phyloP scores from a whole-genome alignment of 164 flowering plant genomes.

The Magnolia officinalis region DNA sequence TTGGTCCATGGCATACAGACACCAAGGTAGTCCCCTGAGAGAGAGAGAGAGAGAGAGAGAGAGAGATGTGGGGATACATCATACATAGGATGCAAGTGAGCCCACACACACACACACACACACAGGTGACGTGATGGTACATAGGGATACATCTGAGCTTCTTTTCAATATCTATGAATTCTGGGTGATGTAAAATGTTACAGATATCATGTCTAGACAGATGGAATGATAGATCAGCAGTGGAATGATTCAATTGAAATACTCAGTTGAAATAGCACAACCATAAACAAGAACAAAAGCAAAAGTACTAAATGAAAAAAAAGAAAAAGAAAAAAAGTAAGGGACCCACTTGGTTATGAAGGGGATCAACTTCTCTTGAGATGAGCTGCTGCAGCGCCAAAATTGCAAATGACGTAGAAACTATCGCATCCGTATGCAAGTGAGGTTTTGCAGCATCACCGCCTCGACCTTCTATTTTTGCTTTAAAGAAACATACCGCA shows the following conservation, averaged over 20 bases:
- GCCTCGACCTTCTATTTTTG: slow-evolving; percentile 59
- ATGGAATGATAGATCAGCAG: not conserved
- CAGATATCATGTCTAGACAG: too few relatives aligned
- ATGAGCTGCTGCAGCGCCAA: slow-evolving; percentile 72
- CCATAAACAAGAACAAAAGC: not conserved
- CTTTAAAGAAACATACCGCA: slow-evolving; percentile 56
- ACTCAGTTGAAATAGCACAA: not conserved
- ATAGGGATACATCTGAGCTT: too few relatives aligned
- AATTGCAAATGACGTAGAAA: slow-evolving; percentile 64
- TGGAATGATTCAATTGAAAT: not conserved
- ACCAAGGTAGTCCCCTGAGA: too few relatives aligned
- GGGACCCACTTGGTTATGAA: slow-evolving; percentile 54
- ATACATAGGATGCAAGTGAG: too few relatives aligned
- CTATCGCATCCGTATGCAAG: slow-evolving; percentile 45
- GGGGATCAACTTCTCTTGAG: slow-evolving; percentile 79
- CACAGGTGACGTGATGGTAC: too few relatives aligned
- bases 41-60: too few relatives aligned
- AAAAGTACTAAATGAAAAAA: slow-evolving; percentile 1
- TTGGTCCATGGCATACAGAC: too few relatives aligned
- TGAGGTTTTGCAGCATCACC: slow-evolving; percentile 74
- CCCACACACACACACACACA: too few relatives aligned
- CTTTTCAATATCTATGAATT: too few relatives aligned
- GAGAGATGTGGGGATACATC: too few relatives aligned
- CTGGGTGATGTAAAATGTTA: too few relatives aligned
- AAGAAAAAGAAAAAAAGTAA: not conserved